These are phyloP conservation scores for Torulaspora globosa DNA, from an alignment of 1,139 yeast species.

Conservation along the genomic window DNA sequence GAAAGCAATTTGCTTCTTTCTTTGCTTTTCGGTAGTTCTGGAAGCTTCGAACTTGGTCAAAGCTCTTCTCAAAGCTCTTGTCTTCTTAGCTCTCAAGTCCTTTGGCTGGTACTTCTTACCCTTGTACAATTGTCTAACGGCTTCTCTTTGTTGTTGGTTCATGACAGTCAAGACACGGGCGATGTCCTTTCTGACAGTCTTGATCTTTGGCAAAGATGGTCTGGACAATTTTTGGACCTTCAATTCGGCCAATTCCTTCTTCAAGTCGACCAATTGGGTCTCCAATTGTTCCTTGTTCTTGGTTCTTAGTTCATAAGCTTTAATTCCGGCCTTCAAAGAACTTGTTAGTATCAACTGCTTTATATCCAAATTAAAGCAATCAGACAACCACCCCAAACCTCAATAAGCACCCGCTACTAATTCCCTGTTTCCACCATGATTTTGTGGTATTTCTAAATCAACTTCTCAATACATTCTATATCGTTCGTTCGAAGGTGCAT, in stretches of 20 bases:
- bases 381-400: background rate
- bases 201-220: slow-evolving; percentile 92
- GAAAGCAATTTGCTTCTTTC: slow-evolving; percentile 91
- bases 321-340: slow-evolving; percentile 70
- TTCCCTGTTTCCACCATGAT: too few relatives aligned
- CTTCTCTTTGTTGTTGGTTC: slow-evolving; percentile 94
- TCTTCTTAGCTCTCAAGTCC: slow-evolving; percentile 98
- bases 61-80: slow-evolving; percentile 99
- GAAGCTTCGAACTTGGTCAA: slow-evolving; percentile 84
- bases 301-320: slow-evolving; percentile 95
- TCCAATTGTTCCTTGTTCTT: slow-evolving; percentile 97
- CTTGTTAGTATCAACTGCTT: slow-evolving; percentile 7
- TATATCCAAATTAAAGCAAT: background rate
- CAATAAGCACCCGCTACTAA: too few relatives aligned
- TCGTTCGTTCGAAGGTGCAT: too few relatives aligned
- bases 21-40: slow-evolving; percentile 80
- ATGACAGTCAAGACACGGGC: slow-evolving; percentile 97
- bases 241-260: slow-evolving; percentile 94
- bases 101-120: slow-evolving; percentile 98
- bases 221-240: slow-evolving; percentile 93
- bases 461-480: too few relatives aligned
- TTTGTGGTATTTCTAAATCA: too few relatives aligned
- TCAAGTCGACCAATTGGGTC: slow-evolving; percentile 89
- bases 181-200: slow-evolving; percentile 95
- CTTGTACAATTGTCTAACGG: slow-evolving; percentile 91